A percentile compares a stretch with the other conserved stretches of the same genome.
Conservation (phyloP, 192 early-diverging fungal species). For the Radiomyces spectabilis region DNA sequence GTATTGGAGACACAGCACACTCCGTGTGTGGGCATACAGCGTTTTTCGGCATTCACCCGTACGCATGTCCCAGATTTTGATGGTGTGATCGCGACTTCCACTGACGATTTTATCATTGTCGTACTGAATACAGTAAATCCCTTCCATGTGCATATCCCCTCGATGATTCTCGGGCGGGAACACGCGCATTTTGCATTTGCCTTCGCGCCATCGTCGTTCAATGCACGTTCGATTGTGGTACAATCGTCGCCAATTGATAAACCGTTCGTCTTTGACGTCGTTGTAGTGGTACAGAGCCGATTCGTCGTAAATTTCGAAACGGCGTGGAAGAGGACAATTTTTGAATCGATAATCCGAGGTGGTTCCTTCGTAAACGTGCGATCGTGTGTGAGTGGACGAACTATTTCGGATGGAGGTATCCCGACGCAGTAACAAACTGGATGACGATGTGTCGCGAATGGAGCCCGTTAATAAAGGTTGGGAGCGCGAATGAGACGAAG, state of each 20-base stretch:
- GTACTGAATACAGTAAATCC: constrained; percentile 82
- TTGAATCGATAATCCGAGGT: no score
- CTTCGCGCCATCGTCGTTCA: constrained; percentile 66
- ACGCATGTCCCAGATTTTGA: constrained; percentile 25
- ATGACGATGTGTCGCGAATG: constrained; percentile 9
- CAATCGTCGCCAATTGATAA: constrained; percentile 68
- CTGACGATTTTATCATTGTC: constrained; percentile 61
- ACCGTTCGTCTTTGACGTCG: constrained; percentile 23
- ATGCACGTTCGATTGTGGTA: constrained; percentile 59
- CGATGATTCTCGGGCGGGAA: constrained; percentile 32
- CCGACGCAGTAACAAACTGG: neutral
- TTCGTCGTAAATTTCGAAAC: constrained; percentile 17
- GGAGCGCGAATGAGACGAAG: constrained; percentile 26
- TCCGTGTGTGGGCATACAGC: constrained; percentile 65
- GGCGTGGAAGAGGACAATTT: constrained; percentile 9
- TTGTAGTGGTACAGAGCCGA: constrained; percentile 25
- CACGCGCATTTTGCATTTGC: constrained; percentile 48
- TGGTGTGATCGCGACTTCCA: constrained; percentile 41
- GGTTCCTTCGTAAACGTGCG: no score
- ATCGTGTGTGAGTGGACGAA: neutral
- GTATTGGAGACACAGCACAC: constrained; percentile 86
- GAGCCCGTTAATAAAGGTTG: constrained; percentile 16
- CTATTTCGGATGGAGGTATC: constrained; percentile 7
- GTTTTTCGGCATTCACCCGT: constrained; percentile 49
- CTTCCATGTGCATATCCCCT: constrained; percentile 62